These are phyloP conservation scores for Chlorella vulgaris DNA, from an alignment of 139 green algal genomes.

Conservation along the genomic window DNA sequence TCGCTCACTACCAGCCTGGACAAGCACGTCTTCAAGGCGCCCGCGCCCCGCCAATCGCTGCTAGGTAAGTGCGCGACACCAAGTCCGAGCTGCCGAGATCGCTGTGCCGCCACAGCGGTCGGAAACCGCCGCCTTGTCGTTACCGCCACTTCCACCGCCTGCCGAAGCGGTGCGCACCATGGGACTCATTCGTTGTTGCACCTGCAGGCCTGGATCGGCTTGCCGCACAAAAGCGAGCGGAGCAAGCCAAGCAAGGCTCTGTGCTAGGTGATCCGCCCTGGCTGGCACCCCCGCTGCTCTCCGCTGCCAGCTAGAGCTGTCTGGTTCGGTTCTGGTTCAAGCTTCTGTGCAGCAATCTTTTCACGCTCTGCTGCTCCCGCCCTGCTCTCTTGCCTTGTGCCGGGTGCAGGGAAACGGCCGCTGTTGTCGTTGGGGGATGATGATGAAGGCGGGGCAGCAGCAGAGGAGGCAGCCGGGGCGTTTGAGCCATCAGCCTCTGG, in stretches of 20 bases:
- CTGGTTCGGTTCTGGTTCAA: background rate
- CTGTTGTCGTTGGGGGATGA: slow-evolving; percentile 13
- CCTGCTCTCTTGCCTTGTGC: background rate
- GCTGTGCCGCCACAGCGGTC: no score
- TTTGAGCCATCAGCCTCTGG: no score
- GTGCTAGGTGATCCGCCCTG: slow-evolving; percentile 42
- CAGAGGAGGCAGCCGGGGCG: background rate
- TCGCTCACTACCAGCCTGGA: slow-evolving; percentile 48
- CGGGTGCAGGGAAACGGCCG: slow-evolving; percentile 33
- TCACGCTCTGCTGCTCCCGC: background rate
- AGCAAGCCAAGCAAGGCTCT: slow-evolving; percentile 53
- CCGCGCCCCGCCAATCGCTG: slow-evolving; percentile 67
- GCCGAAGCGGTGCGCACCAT: background rate
- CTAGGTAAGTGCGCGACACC: slow-evolving; percentile 54
- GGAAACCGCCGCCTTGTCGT: background rate
- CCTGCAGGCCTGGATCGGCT: slow-evolving; percentile 71
- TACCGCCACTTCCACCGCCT: slow-evolving; percentile 3
- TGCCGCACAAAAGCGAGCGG: slow-evolving; percentile 64
- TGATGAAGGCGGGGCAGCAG: background rate
- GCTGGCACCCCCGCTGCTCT: background rate
- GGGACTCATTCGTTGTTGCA: background rate
- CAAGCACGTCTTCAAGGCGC: slow-evolving; percentile 73
- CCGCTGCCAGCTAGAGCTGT: background rate
- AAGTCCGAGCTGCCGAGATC: background rate
- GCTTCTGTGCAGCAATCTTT: background rate